These are phyloP conservation scores for Ceratocystis variospora DNA, from an alignment of 2,329 filamentous ascomycete genomes.

Conservation along the genomic window DNA sequence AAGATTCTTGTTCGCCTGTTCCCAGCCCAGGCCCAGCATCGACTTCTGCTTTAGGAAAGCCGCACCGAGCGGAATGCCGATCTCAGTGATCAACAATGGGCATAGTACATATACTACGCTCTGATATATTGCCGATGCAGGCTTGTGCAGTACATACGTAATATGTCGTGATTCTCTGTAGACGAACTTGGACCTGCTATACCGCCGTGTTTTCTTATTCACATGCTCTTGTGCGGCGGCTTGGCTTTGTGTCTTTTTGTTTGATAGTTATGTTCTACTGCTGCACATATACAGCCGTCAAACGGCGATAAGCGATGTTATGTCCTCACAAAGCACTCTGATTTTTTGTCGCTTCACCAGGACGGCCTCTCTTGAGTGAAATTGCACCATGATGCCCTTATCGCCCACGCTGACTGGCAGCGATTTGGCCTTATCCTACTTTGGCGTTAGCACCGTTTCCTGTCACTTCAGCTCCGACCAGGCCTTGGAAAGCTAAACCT, in stretches of 20 bases:
- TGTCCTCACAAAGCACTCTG: neutral
- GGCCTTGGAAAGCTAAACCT: neutral
- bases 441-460: neutral
- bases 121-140: no score
- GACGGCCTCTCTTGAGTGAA: neutral
- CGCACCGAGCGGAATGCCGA: slow-evolving; percentile 10
- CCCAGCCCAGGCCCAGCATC: neutral
- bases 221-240: no score
- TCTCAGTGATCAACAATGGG: slow-evolving; percentile 7
- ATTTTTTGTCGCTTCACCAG: neutral
- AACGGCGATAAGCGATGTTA: neutral
- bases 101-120: neutral
- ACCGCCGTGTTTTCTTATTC: no score
- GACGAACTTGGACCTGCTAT: no score
- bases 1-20: slow-evolving; percentile 7
- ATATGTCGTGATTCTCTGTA: no score
- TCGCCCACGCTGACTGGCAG: neutral
- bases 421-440: neutral
- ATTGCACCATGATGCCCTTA: neutral
- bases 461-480: slow-evolving; percentile 1
- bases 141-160: no score
- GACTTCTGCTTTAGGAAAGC: slow-evolving; percentile 9
- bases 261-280: no score
- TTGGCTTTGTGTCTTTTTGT: no score
- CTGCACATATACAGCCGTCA: no score